These are phyloP conservation scores for Marasmius fiardii DNA, from an alignment of 1,284 basidiomycete species.

Conservation along the genomic window DNA sequence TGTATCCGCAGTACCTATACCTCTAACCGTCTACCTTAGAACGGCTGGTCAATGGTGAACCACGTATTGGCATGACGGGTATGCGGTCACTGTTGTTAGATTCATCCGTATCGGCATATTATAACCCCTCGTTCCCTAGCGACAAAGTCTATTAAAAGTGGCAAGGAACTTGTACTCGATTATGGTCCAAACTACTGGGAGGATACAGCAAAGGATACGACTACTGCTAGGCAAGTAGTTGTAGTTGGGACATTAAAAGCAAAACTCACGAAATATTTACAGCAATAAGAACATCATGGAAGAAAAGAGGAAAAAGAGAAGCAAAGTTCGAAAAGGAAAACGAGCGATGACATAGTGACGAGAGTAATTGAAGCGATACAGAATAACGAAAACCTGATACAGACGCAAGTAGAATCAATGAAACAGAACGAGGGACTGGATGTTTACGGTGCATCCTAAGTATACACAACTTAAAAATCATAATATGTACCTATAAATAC, in stretches of 20 bases:
- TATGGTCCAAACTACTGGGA: constrained; percentile 44
- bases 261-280: neutral
- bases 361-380: constrained; percentile 3
- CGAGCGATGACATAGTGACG: constrained; percentile 12
- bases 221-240: neutral
- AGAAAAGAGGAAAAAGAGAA: constrained; percentile 1
- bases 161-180: constrained; percentile 41
- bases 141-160: constrained; percentile 24
- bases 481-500: constrained; percentile 2
- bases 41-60: constrained; percentile 43
- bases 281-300: constrained; percentile 5
- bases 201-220: constrained; percentile 24
- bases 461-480: neutral
- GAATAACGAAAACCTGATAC: neutral
- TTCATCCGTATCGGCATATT: neutral
- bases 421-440: neutral
- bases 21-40: constrained; percentile 18
- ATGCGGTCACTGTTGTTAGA: constrained; percentile 17
- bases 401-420: neutral
- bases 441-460: neutral
- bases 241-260: constrained; percentile 5
- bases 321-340: constrained; percentile 1
- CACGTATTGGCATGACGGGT: constrained; percentile 48
- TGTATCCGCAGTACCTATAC: neutral
- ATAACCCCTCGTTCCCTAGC: neutral